Conservation (phyloP, 108 stramenopile genomes). For the Nannochloropsis granulata region DNA sequence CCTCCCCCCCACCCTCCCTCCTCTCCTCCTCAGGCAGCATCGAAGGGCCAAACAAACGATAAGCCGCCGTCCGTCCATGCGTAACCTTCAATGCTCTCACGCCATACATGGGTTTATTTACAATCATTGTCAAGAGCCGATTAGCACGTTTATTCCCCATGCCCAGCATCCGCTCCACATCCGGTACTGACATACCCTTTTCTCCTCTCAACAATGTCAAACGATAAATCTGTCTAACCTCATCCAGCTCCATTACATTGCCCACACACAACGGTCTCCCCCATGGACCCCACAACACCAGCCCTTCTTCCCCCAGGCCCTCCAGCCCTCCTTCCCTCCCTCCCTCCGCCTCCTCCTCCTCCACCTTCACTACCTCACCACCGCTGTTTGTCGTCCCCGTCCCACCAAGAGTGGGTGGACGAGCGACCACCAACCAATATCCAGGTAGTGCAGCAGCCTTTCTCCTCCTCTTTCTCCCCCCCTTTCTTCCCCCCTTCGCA, state of each 20-base stretch:
- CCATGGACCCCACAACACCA: background rate
- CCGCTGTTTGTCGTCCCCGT: background rate
- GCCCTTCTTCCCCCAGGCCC: background rate
- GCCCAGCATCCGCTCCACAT: background rate
- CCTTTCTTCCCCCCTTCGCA: background rate
- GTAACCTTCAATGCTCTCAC: background rate
- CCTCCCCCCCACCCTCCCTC: background rate
- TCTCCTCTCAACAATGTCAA: background rate
- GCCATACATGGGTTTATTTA: background rate
- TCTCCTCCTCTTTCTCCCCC: background rate
- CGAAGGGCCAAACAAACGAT: background rate
- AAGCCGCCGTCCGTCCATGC: background rate
- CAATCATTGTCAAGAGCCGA: background rate
- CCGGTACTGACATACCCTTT: background rate
- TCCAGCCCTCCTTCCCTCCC: background rate
- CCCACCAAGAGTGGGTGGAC: background rate
- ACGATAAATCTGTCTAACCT: background rate
- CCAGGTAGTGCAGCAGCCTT: too few species aligned
- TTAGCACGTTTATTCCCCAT: background rate
- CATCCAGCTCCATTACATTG: background rate
- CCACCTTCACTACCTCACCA: background rate
- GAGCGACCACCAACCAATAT: background rate
- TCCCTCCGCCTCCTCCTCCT: background rate
- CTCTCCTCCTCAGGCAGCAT: background rate
- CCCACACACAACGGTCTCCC: background rate